phyloP scores from a whole-genome alignment of 495 filamentous ascomycete species.

The Podospora sp. region DNA sequence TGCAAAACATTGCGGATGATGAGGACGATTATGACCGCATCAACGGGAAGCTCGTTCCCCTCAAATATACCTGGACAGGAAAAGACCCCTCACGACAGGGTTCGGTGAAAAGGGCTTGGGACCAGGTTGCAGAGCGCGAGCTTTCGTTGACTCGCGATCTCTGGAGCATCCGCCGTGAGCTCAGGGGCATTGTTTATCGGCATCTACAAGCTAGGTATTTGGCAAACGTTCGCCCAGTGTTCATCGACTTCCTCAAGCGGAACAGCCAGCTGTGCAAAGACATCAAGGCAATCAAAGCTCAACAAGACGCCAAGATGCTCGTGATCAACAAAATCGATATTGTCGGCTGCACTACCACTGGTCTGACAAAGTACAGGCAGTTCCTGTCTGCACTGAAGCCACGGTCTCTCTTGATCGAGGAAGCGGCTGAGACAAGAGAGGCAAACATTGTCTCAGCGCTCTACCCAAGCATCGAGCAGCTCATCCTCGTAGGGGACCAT shows the following conservation, averaged over 20 bases:
- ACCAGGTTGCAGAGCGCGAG: slow-evolving; percentile 13
- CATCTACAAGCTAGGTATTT: slow-evolving; percentile 42
- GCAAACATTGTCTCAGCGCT: slow-evolving; percentile 57
- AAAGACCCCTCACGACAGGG: slow-evolving; percentile 24
- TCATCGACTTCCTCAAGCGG: slow-evolving; percentile 34
- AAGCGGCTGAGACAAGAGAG: slow-evolving; percentile 61
- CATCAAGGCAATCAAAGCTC: slow-evolving; percentile 37
- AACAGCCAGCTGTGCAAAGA: slow-evolving; percentile 36
- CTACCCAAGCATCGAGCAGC: slow-evolving; percentile 55
- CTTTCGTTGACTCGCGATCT: slow-evolving; percentile 30
- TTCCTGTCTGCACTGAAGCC: slow-evolving; percentile 73
- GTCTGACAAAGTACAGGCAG: slow-evolving; percentile 83
- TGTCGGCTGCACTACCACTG: slow-evolving; percentile 63
- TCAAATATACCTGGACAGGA: slow-evolving; percentile 44
- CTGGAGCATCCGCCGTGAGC: slow-evolving; percentile 34
- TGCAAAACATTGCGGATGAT: slow-evolving; percentile 44
- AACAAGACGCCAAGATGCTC: slow-evolving; percentile 37
- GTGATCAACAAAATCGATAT: slow-evolving; percentile 37
- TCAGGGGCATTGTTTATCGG: slow-evolving; percentile 46
- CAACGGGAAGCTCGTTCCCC: slow-evolving; percentile 36
- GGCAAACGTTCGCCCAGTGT: slow-evolving; percentile 23
- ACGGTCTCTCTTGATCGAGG: slow-evolving; percentile 58
- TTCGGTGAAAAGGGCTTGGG: slow-evolving; percentile 9
- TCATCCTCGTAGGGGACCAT: slow-evolving; percentile 61
- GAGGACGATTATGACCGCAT: slow-evolving; percentile 43